Evolutionary conservation across 495 filamentous ascomycete species (phyloP).

Genomic region (Talaromyces trachyspermus): DNA sequence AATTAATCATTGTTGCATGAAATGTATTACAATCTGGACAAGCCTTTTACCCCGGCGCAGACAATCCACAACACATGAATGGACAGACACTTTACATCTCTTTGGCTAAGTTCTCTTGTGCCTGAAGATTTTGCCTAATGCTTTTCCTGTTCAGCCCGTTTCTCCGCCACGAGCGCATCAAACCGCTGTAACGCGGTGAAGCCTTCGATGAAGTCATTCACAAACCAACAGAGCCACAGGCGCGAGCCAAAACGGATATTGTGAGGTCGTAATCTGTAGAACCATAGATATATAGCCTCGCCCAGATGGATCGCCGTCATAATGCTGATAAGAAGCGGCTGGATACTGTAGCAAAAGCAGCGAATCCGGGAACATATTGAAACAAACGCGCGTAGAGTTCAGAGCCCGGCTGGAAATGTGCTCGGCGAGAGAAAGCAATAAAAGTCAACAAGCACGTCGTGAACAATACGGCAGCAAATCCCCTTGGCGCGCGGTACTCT

Average conservation of each 20-base stretch:
- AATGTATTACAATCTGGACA: too few relatives aligned
- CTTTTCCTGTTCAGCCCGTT: constrained; percentile 36
- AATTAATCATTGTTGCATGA: too few relatives aligned
- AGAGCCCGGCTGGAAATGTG: constrained; percentile 50
- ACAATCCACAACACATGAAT: too few relatives aligned
- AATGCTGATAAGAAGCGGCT: constrained; percentile 34
- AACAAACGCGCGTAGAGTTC: constrained; percentile 40
- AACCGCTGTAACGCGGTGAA: constrained; percentile 46
- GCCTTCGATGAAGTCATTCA: constrained; percentile 54
- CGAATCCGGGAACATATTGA: constrained; percentile 38
- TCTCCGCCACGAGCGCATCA: constrained; percentile 44
- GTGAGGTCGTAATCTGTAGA: constrained; percentile 46
- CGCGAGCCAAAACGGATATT: constrained; percentile 41
- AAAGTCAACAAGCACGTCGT: constrained; percentile 36
- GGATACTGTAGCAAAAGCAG: constrained; percentile 41
- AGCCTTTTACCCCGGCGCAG: too few relatives aligned
- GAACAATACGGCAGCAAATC: constrained; percentile 35
- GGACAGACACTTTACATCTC: too few relatives aligned
- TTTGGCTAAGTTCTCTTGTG: too few relatives aligned
- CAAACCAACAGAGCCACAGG: constrained; percentile 58
- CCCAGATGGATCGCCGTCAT: constrained; percentile 46
- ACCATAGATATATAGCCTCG: constrained; percentile 46
- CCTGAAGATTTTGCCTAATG: constrained; percentile 14
- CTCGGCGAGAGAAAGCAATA: constrained; percentile 34
- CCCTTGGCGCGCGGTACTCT: constrained; percentile 43